A percentile compares a stretch with the other conserved stretches of the same genome.
Conservation (phyloP, 306 rosid species). For the barrel medic (Medicago truncatula) region DNA sequence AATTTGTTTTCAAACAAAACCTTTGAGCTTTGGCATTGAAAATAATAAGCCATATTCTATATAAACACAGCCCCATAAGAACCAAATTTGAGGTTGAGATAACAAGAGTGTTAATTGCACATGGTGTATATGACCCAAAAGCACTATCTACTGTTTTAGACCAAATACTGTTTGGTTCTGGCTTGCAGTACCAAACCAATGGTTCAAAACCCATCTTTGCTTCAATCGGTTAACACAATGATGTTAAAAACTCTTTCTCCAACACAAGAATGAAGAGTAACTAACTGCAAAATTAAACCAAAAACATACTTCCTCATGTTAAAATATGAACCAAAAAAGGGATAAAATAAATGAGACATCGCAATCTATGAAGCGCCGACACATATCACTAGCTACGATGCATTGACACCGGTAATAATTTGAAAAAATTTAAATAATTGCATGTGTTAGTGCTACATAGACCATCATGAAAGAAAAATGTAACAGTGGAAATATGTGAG, state of each 20-base stretch:
- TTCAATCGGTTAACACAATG: constrained; percentile 33
- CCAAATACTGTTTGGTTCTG: constrained; percentile 67
- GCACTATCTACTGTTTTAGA: constrained; percentile 58
- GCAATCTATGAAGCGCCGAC: neutral
- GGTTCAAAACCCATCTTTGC: constrained; percentile 62
- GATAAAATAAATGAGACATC: neutral
- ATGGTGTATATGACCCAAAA: constrained; percentile 85
- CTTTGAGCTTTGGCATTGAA: constrained; percentile 56
- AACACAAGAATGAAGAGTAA: neutral
- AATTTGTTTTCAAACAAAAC: constrained; percentile 67
- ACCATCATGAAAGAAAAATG: constrained; percentile 8
- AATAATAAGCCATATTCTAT: constrained; percentile 64
- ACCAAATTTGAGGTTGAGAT: constrained; percentile 69
- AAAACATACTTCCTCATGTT: constrained; percentile 27
- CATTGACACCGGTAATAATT: neutral
- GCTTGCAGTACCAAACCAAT: constrained; percentile 80
- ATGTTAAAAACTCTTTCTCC: neutral
- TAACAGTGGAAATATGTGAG: neutral
- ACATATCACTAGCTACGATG: neutral
- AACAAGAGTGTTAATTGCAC: constrained; percentile 77
- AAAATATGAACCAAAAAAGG: neutral
- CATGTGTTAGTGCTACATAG: too few relatives aligned
- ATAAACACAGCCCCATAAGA: constrained; percentile 66
- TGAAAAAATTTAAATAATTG: neutral
- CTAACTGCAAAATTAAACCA: constrained; percentile 42